Conservation (phyloP, 345 rosid species). For the Populus alba region DNA sequence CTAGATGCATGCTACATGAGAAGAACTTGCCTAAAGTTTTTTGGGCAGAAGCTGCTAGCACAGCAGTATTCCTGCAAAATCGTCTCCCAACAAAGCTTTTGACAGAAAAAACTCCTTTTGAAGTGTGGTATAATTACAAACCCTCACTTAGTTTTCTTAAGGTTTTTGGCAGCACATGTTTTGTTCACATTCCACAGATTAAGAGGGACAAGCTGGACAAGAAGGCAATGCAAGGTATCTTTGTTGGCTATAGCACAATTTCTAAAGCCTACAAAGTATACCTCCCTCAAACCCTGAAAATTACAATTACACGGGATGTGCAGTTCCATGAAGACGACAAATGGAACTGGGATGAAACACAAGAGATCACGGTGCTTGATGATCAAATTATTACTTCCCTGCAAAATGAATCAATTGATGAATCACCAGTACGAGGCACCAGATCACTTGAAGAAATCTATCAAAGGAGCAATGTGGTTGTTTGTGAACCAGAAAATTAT, state of each 20-base stretch:
- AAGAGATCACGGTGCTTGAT: no score
- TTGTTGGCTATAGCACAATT: no score
- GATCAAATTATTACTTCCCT: neutral
- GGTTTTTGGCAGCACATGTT: neutral
- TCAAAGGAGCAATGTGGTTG: no score
- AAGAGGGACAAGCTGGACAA: neutral
- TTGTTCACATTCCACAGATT: no score
- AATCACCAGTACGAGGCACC: no score
- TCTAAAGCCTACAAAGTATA: no score
- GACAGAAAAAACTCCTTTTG: neutral
- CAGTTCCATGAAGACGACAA: neutral
- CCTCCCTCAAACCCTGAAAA: no score
- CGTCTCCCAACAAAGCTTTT: neutral
- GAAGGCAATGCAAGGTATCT: no score
- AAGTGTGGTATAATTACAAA: neutral
- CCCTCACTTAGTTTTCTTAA: neutral
- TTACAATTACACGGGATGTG: neutral
- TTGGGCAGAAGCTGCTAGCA: neutral
- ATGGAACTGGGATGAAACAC: neutral
- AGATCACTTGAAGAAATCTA: no score
- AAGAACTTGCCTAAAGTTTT: neutral
- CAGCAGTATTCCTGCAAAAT: neutral
- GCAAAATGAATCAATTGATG: no score
- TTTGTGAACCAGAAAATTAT: no score
- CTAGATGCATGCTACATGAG: neutral